Conservation (phyloP, 148 eudicot species). For the Hydrangea macrophylla region DNA sequence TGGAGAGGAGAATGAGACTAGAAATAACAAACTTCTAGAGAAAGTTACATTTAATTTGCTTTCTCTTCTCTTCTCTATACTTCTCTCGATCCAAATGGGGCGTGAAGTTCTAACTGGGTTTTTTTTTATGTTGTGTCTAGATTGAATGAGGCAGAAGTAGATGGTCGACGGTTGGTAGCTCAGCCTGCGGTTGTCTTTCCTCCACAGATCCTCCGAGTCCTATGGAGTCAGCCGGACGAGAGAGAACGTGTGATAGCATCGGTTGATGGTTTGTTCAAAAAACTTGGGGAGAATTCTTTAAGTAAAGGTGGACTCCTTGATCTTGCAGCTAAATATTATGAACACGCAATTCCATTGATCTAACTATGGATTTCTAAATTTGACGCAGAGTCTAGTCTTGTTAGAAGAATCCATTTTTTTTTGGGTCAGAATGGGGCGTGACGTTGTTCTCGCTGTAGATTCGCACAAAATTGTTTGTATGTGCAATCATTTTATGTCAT, state of each 20-base stretch:
- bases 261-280: constrained; percentile 7
- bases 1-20: too few species aligned
- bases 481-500: too few species aligned
- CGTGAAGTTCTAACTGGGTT: background rate
- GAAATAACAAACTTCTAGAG: too few species aligned
- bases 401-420: too few species aligned
- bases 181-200: constrained; percentile 29
- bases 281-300: constrained; percentile 14
- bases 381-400: too few species aligned
- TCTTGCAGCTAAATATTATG: constrained; percentile 2
- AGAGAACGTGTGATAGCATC: constrained; percentile 19
- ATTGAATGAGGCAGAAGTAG: constrained; percentile 18
- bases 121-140: constrained; percentile 4
- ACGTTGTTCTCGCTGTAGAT: constrained; percentile 21
- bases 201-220: constrained; percentile 20
- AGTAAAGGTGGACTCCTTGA: background rate
- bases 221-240: constrained; percentile 24
- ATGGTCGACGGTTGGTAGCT: constrained; percentile 19
- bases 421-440: too few species aligned
- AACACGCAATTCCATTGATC: background rate
- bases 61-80: too few species aligned
- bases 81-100: too few species aligned
- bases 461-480: too few species aligned
- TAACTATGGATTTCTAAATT: too few species aligned
- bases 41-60: too few species aligned